phyloP scores from a whole-genome alignment of 1,139 yeast genomes.

The Hansenula sp. region DNA sequence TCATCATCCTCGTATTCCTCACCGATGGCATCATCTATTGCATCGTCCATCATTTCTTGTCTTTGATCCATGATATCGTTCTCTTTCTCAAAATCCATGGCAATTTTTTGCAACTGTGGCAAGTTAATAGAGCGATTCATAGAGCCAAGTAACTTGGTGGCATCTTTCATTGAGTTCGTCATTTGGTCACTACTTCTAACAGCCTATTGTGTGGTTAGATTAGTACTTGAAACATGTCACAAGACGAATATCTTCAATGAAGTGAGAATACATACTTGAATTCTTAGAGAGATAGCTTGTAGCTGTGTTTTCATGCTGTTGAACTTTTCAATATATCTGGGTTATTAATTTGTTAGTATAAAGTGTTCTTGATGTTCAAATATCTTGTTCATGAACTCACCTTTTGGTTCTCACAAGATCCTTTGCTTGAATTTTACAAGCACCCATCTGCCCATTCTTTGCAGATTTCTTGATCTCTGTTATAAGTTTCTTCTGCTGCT shows the following conservation, averaged over 20 bases:
- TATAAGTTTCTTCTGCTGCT: slow-evolving; percentile 85
- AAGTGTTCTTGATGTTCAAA: no score
- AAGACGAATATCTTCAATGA: background rate
- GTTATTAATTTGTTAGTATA: background rate
- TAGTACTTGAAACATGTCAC: slow-evolving; percentile 8
- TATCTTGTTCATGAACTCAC: slow-evolving; percentile 1
- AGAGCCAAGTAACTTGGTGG: slow-evolving; percentile 79
- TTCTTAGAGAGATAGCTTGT: slow-evolving; percentile 88
- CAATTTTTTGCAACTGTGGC: slow-evolving; percentile 83
- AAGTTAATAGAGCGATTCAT: slow-evolving; percentile 90
- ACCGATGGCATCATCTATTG: slow-evolving; percentile 93
- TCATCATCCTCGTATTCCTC: slow-evolving; percentile 79
- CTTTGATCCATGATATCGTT: slow-evolving; percentile 97
- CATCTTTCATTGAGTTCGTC: slow-evolving; percentile 94
- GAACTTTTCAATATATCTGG: slow-evolving; percentile 70
- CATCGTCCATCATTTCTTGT: slow-evolving; percentile 98
- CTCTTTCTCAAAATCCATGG: slow-evolving; percentile 93
- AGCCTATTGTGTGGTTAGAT: slow-evolving; percentile 28
- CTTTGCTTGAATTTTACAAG: slow-evolving; percentile 92
- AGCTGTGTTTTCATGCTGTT: slow-evolving; percentile 92
- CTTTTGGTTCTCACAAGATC: slow-evolving; percentile 85
- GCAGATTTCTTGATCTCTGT: slow-evolving; percentile 88
- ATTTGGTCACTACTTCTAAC: slow-evolving; percentile 93
- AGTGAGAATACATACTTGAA: slow-evolving; percentile 40
- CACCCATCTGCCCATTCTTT: slow-evolving; percentile 80